Conservation (phyloP, 805 yeast species). For the Metschnikowia amazonensis region DNA sequence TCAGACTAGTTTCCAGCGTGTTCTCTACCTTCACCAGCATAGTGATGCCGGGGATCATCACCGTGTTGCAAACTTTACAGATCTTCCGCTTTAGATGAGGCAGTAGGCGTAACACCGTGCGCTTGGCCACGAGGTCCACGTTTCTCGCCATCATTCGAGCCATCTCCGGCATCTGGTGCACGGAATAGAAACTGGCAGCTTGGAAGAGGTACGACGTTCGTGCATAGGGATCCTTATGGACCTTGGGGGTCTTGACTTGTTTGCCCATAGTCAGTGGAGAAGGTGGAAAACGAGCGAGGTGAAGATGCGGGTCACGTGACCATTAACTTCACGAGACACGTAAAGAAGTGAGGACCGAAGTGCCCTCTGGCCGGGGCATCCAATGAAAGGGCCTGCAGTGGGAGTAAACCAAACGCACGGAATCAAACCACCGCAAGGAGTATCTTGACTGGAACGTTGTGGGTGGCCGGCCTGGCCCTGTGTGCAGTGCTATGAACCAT, state of each 20-base stretch:
- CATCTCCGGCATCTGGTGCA: slow-evolving; percentile 34
- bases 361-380: too few species aligned
- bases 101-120: slow-evolving; percentile 59
- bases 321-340: background rate
- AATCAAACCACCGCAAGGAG: too few species aligned
- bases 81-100: slow-evolving; percentile 63
- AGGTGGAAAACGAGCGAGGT: background rate
- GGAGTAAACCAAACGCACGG: too few species aligned
- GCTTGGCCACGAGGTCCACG: slow-evolving; percentile 60
- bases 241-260: slow-evolving; percentile 13
- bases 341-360: too few species aligned
- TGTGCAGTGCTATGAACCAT: slow-evolving; percentile 2
- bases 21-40: slow-evolving; percentile 40
- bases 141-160: slow-evolving; percentile 54
- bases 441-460: too few species aligned
- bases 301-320: slow-evolving; percentile 4
- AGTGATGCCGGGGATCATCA: slow-evolving; percentile 48
- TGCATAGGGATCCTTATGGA: slow-evolving; percentile 55
- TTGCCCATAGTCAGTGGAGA: slow-evolving; percentile 10
- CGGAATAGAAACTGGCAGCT: slow-evolving; percentile 42
- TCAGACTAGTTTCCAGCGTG: slow-evolving; percentile 26
- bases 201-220: slow-evolving; percentile 60
- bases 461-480: background rate
- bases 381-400: too few species aligned
- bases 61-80: slow-evolving; percentile 63